Evolutionary conservation across 2,329 filamentous ascomycete genomes (phyloP).

Genomic region (Xylaria sp.): DNA sequence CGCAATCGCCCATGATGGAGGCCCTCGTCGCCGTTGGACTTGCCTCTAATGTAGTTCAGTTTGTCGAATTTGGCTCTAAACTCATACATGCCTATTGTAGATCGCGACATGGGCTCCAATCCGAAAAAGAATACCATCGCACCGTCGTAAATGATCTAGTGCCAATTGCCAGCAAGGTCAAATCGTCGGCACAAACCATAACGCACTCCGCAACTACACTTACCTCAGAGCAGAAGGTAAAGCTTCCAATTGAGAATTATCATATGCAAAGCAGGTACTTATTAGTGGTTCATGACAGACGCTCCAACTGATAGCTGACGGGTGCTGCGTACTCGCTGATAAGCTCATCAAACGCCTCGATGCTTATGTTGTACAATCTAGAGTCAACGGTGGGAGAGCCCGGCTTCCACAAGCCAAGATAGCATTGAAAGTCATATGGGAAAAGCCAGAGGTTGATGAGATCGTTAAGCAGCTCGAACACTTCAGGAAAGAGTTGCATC

Average conservation of each 20-base stretch:
- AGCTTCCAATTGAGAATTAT: background rate
- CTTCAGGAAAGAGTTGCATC: background rate
- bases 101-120: background rate
- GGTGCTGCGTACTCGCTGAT: background rate
- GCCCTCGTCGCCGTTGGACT: slow-evolving; percentile 40
- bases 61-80: background rate
- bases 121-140: background rate
- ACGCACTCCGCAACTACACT: background rate
- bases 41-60: slow-evolving; percentile 39
- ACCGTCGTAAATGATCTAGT: background rate
- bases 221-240: background rate
- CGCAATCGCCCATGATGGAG: slow-evolving; percentile 34
- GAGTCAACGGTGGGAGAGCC: background rate
- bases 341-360: background rate
- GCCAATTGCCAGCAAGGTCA: background rate
- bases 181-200: background rate
- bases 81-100: background rate
- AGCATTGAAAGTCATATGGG: background rate
- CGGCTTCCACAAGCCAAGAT: background rate
- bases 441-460: background rate
- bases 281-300: background rate
- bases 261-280: background rate
- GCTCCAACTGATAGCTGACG: background rate
- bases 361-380: background rate
- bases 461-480: background rate